These are phyloP conservation scores for Zarea fungicola DNA, from an alignment of 2,329 filamentous ascomycete genomes.

Conservation along the genomic window DNA sequence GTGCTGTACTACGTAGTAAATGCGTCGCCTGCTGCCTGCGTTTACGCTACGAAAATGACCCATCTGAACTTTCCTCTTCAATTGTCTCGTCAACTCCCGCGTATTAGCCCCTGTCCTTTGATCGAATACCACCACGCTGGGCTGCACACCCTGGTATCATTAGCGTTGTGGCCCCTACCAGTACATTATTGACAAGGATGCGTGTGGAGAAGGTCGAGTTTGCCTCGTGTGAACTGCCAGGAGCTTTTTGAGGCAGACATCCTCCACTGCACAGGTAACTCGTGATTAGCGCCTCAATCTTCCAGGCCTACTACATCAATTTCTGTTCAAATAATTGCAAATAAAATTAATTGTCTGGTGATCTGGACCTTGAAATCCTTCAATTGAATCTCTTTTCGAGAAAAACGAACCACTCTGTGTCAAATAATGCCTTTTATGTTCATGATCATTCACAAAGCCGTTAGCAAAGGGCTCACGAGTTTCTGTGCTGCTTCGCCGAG, in stretches of 20 bases:
- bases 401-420: background rate
- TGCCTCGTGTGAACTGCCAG: slow-evolving; percentile 1
- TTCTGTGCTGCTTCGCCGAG: background rate
- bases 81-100: no score
- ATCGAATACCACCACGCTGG: background rate
- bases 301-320: background rate
- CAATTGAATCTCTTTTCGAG: slow-evolving; percentile 1
- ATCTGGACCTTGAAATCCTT: background rate
- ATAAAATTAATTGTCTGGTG: background rate
- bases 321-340: background rate
- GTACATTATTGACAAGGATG: no score
- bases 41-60: no score
- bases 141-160: background rate
- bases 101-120: background rate
- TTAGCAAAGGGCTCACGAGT: background rate
- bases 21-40: slow-evolving; percentile 3
- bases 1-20: background rate
- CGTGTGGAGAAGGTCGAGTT: background rate
- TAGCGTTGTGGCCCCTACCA: no score
- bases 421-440: background rate
- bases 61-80: no score
- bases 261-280: slow-evolving; percentile 6
- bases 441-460: slow-evolving; percentile 1
- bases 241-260: slow-evolving; percentile 11
- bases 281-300: slow-evolving; percentile 8